A percentile compares a stretch with the other conserved stretches of the same genome.
Conservation (phyloP, 1,284 basidiomycete genomes). For the Testicularia cyperi region DNA sequence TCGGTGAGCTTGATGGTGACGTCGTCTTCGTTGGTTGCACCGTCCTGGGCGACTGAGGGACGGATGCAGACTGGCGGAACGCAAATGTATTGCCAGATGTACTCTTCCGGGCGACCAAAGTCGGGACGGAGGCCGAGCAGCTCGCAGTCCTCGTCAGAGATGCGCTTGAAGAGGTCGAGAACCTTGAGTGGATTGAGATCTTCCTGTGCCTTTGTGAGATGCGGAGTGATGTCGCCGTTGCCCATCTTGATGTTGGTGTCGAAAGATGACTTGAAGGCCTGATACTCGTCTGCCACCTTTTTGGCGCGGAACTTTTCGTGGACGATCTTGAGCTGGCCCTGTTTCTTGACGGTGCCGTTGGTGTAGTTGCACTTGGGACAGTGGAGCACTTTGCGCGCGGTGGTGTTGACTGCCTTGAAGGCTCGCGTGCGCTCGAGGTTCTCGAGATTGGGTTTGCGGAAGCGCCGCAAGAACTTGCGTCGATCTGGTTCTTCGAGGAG, state of each 20-base stretch:
- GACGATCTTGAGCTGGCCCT: slow-evolving; percentile 88
- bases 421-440: slow-evolving; percentile 85
- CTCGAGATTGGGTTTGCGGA: slow-evolving; percentile 86
- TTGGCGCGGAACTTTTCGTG: slow-evolving; percentile 97
- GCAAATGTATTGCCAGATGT: slow-evolving; percentile 98
- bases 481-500: slow-evolving; percentile 87
- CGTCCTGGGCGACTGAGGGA: slow-evolving; percentile 94
- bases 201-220: slow-evolving; percentile 87
- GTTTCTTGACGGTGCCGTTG: slow-evolving; percentile 97
- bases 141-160: slow-evolving; percentile 93
- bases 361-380: slow-evolving; percentile 91
- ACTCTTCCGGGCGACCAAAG: slow-evolving; percentile 91
- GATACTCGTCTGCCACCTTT: slow-evolving; percentile 86
- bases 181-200: slow-evolving; percentile 94
- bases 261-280: slow-evolving; percentile 84
- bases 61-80: slow-evolving; percentile 97
- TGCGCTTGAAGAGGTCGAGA: slow-evolving; percentile 85
- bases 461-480: slow-evolving; percentile 78
- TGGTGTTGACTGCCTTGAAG: slow-evolving; percentile 83
- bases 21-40: slow-evolving; percentile 83
- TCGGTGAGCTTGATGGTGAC: slow-evolving; percentile 96
- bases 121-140: slow-evolving; percentile 85
- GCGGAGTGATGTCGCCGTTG: slow-evolving; percentile 81
- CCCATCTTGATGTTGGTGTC: slow-evolving; percentile 74
- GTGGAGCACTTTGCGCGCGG: slow-evolving; percentile 85